Percentiles rank a stretch among this genome's conserved stretches.
Evolutionary conservation across 257 asterid genomes (phyloP).

Genomic region (Solanum pimpinellifolium): DNA sequence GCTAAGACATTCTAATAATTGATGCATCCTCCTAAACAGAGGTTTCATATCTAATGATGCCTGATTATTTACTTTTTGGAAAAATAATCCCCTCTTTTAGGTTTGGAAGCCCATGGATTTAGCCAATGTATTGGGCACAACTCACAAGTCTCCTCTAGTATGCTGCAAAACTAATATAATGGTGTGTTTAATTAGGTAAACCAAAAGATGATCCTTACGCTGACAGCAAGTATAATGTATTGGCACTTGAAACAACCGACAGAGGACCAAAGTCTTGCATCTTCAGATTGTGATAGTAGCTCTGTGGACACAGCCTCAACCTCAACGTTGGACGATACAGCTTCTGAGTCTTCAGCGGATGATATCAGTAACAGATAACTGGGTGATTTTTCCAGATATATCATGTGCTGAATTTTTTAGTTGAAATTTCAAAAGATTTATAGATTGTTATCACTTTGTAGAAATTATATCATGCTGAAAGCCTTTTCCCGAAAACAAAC

Average conservation of each 20-base stretch:
- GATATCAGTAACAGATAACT: conserved; percentile 36
- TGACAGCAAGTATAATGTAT: conserved; percentile 66
- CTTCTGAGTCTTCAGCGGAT: conserved; percentile 77
- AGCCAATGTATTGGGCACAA: background rate
- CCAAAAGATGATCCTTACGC: conserved; percentile 68
- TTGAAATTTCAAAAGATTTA: background rate
- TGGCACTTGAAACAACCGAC: conserved; percentile 42
- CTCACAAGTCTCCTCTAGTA: background rate
- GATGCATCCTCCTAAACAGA: background rate
- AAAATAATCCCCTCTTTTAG: background rate
- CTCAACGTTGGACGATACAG: conserved; percentile 59
- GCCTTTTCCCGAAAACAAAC: background rate
- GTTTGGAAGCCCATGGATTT: background rate
- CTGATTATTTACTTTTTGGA: background rate
- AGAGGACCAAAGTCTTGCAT: conserved; percentile 12
- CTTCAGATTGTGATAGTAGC: conserved; percentile 28
- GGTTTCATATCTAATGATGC: background rate
- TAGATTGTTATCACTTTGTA: conserved; percentile 17
- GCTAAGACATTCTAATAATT: background rate
- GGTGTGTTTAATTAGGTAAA: conserved; percentile 30
- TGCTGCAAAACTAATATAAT: background rate
- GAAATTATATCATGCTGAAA: conserved; percentile 5
- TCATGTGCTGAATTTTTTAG: background rate
- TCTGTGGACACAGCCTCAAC: conserved; percentile 35
- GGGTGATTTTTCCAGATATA: conserved; percentile 10